Evolutionary conservation across 257 asterid species (phyloP), one percentile per base, ranked within the genome.

Genomic region (Solanum gracilifrons): DNA sequence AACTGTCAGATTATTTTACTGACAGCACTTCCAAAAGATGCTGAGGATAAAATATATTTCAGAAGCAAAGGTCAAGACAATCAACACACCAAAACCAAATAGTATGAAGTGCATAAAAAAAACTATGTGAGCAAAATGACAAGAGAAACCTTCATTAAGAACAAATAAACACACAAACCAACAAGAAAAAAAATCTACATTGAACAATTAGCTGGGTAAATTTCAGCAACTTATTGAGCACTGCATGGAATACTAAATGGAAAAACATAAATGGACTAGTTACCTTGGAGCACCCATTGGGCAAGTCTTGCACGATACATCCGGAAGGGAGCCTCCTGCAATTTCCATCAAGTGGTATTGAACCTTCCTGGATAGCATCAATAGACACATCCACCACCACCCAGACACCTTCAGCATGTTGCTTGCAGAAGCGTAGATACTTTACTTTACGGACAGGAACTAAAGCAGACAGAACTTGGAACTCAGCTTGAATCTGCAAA

Each of bases 241-340:
- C n/a, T 37, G 32, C 8, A 33, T 46, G 85, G 69, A 88, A 85
- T 66, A 46, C 68, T 29, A 9, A 16, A 80, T 46, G 85, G 29
- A n/a, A 69, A 83, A 32, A 7, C 23, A 69, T 58, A 60, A 7
- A 5, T 36, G 83, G 13, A 58, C 6, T 25, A 41, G 83, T 88
- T 89, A 95, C 99, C 98, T 96, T 93, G 13, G 98, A 94, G 90
- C 85, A 90, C 86, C 98, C 98, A 89, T 94, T 92, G 4, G 90
- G 92, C 94, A 92, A 87, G 86, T 92, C 96, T 91, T 92, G 96
- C 83, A 96, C 89, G 43, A 96, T 88, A 87, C 94, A 95, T 85
- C 99, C 99, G 1, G 99, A 96, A 87, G 99, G 98, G 32, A 94
- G 98, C 93, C 98, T 94, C 89, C 97, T 90, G 92, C 95, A 95